phyloP scores from a whole-genome alignment of 148 eudicot species.

The Selenicereus undatus region DNA sequence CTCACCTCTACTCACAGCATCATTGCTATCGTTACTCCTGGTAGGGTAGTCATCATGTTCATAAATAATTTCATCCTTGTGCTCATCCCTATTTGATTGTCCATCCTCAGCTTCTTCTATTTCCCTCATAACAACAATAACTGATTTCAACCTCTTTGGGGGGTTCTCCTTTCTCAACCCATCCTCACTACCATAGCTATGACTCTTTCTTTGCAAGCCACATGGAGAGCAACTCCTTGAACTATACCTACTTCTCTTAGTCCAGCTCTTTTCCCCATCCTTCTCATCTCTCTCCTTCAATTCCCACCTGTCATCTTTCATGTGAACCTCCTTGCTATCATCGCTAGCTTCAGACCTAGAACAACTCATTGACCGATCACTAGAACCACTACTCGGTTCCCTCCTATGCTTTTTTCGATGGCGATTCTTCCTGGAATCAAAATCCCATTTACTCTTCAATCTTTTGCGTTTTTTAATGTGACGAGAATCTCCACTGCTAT shows the following conservation, averaged over 20 bases:
- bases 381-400: slow-evolving; percentile 42
- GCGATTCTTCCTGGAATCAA: slow-evolving; percentile 41
- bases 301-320: slow-evolving; percentile 28
- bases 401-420: slow-evolving; percentile 41
- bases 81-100: slow-evolving; percentile 34
- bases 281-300: slow-evolving; percentile 31
- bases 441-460: slow-evolving; percentile 33
- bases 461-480: slow-evolving; percentile 48
- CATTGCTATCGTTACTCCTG: slow-evolving; percentile 66
- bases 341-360: slow-evolving; percentile 34
- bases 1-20: slow-evolving; percentile 38
- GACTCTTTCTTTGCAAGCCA: slow-evolving; percentile 30
- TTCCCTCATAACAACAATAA: slow-evolving; percentile 44
- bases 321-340: slow-evolving; percentile 28
- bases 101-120: slow-evolving; percentile 30
- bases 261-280: slow-evolving; percentile 25
- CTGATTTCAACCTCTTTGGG: slow-evolving; percentile 65
- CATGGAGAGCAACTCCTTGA: slow-evolving; percentile 45
- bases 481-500: slow-evolving; percentile 33
- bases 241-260: slow-evolving; percentile 24
- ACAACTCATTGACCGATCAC: slow-evolving; percentile 46
- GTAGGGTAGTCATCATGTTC: slow-evolving; percentile 62
- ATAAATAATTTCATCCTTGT: slow-evolving; percentile 65
- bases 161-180: slow-evolving; percentile 27
- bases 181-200: slow-evolving; percentile 28